Conservation (phyloP, 805 yeast species). For the Sugiyamaella chiloensis region DNA sequence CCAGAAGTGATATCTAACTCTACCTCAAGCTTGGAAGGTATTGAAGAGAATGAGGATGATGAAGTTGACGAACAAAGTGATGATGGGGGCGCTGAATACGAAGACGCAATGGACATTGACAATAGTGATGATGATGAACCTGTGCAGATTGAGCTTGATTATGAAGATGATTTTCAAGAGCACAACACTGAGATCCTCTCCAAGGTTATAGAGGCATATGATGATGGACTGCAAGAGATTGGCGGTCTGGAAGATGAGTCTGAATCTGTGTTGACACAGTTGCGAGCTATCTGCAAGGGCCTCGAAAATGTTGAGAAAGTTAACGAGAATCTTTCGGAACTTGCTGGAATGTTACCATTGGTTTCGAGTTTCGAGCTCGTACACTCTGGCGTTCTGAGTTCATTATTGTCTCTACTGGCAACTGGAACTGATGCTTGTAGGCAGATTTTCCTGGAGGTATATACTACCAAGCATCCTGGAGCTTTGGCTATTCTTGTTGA, state of each 20-base stretch:
- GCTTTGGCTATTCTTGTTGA: constrained; percentile 47
- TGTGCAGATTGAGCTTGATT: constrained; percentile 4
- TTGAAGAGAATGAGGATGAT: constrained; percentile 6
- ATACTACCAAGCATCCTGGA: constrained; percentile 20
- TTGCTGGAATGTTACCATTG: constrained; percentile 15
- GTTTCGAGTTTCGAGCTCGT: constrained; percentile 75
- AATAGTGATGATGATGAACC: background rate
- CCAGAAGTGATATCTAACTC: background rate
- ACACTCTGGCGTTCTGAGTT: constrained; percentile 59
- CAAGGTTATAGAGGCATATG: constrained; percentile 8
- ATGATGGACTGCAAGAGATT: background rate
- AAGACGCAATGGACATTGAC: constrained; percentile 3
- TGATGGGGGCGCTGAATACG: background rate
- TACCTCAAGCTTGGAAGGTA: background rate
- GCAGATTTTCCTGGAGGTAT: constrained; percentile 26
- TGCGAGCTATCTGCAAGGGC: constrained; percentile 19
- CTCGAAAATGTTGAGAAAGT: constrained; percentile 19
- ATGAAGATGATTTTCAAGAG: constrained; percentile 13
- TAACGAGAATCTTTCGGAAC: constrained; percentile 5
- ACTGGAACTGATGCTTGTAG: constrained; percentile 19
- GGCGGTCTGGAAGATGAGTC: constrained; percentile 26
- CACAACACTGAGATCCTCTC: constrained; percentile 12
- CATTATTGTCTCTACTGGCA: constrained; percentile 33
- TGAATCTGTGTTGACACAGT: constrained; percentile 26
- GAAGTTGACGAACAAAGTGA: background rate